Conservation (phyloP, 2,329 filamentous ascomycete species). For the Xylaria sp. region DNA sequence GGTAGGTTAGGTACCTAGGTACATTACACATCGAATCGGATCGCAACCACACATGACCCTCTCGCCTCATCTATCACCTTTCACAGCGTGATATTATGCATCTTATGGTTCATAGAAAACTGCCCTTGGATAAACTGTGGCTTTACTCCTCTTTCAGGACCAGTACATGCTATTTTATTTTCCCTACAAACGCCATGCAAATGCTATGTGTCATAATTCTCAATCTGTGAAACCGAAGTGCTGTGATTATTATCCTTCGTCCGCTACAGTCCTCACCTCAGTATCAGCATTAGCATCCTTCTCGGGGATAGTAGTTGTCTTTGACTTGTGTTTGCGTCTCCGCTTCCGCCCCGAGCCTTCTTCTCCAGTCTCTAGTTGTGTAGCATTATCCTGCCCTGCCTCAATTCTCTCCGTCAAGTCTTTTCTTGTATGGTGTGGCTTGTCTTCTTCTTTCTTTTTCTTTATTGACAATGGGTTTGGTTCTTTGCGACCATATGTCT, state of each 20-base stretch:
- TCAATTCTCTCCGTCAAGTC: neutral
- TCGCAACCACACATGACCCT: no score
- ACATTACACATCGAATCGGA: no score
- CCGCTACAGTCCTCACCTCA: constrained; percentile 2
- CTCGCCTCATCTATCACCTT: no score
- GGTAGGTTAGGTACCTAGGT: no score
- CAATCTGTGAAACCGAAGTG: neutral
- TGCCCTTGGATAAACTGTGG: constrained; percentile 5
- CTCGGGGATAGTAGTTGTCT: neutral
- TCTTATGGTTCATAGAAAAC: neutral
- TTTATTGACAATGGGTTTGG: constrained; percentile 75
- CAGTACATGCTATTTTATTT: neutral
- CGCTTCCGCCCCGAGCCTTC: constrained; percentile 35
- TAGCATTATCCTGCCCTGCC: constrained; percentile 8
- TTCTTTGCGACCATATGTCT: constrained; percentile 65
- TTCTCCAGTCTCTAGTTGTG: constrained; percentile 22
- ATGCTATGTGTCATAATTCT: constrained; percentile 14
- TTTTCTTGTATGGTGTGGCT: neutral
- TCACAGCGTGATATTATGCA: neutral
- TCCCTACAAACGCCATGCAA: constrained; percentile 25
- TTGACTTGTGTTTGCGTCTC: constrained; percentile 37
- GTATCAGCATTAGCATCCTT: constrained; percentile 5
- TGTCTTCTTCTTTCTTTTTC: constrained; percentile 62
- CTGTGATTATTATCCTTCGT: constrained; percentile 19
- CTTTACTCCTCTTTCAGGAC: constrained; percentile 15